A percentile compares a stretch with the other conserved stretches of the same genome.
Evolutionary conservation across 371 early-diverging fungal genomes (phyloP).

Genomic region (Mortierella sp.): DNA sequence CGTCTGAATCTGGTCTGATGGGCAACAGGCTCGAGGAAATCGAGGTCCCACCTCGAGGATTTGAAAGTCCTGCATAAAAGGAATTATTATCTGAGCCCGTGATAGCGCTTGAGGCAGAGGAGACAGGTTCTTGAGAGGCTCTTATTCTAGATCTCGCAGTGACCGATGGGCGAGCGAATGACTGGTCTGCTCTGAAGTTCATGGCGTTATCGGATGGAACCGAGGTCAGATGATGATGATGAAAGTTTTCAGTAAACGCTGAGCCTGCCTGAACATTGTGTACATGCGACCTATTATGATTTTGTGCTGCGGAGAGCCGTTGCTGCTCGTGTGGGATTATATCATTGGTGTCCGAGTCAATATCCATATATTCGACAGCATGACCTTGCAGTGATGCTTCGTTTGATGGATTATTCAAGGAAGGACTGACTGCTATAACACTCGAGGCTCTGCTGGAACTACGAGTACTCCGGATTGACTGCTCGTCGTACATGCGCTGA

Average conservation of each 20-base stretch:
- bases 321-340: conserved; percentile 14
- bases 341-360: conserved; percentile 36
- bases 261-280: neutral
- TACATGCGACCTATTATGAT: neutral
- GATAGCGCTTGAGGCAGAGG: conserved; percentile 14
- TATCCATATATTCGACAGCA: conserved; percentile 34
- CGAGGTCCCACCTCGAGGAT: conserved; percentile 47
- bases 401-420: neutral
- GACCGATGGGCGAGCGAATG: neutral
- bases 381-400: neutral
- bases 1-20: conserved; percentile 53
- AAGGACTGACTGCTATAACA: conserved; percentile 22
- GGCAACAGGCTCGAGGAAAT: conserved; percentile 51
- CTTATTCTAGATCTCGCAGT: conserved; percentile 13
- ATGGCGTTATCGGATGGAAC: conserved; percentile 4
- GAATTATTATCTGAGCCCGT: conserved; percentile 20
- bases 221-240: conserved; percentile 1
- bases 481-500: conserved; percentile 54
- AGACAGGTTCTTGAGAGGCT: conserved; percentile 5
- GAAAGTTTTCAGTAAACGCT: neutral
- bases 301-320: conserved; percentile 5
- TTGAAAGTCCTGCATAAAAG: conserved; percentile 22
- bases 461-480: conserved; percentile 39
- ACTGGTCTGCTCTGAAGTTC: neutral
- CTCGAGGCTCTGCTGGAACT: conserved; percentile 53